Evolutionary conservation across 768 basidiomycete genomes (phyloP).

Genomic region (Suillus lakei): DNA sequence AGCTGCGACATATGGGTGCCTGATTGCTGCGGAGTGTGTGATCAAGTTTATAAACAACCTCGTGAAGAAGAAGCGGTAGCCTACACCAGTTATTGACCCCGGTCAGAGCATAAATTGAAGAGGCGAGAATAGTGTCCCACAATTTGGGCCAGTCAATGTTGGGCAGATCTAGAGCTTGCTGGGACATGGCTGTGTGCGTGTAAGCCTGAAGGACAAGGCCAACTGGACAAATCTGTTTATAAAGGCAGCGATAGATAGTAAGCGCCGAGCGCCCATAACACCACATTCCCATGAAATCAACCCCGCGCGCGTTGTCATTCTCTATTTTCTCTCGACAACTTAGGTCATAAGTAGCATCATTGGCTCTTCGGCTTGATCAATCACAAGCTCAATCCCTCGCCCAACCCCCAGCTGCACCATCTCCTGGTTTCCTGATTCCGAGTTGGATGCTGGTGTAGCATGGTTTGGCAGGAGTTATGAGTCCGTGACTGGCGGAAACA

Average conservation of each 20-base stretch:
- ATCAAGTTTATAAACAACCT: neutral
- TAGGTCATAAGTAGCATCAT: slow-evolving; percentile 13
- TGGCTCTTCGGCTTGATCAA: slow-evolving; percentile 40
- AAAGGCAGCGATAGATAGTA: too few relatives aligned
- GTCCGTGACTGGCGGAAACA: too few relatives aligned
- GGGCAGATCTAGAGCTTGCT: neutral
- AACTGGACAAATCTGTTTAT: neutral
- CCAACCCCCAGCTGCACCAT: neutral
- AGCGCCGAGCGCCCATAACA: neutral
- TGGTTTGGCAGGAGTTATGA: neutral
- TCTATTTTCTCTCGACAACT: neutral
- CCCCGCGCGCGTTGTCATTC: neutral
- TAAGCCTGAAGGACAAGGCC: neutral
- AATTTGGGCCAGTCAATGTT: neutral
- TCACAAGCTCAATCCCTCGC: slow-evolving; percentile 27
- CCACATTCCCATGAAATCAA: neutral
- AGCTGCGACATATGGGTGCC: slow-evolving; percentile 5
- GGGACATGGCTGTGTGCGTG: neutral
- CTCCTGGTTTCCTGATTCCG: too few relatives aligned
- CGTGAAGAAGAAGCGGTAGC: neutral
- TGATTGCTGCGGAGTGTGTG: neutral
- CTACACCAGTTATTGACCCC: slow-evolving; percentile 3
- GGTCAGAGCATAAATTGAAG: neutral
- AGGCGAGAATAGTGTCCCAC: neutral
- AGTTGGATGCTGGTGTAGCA: neutral